phyloP scores from a whole-genome alignment of 352 stramenopile genomes.

The Globisporangium spiculum region DNA sequence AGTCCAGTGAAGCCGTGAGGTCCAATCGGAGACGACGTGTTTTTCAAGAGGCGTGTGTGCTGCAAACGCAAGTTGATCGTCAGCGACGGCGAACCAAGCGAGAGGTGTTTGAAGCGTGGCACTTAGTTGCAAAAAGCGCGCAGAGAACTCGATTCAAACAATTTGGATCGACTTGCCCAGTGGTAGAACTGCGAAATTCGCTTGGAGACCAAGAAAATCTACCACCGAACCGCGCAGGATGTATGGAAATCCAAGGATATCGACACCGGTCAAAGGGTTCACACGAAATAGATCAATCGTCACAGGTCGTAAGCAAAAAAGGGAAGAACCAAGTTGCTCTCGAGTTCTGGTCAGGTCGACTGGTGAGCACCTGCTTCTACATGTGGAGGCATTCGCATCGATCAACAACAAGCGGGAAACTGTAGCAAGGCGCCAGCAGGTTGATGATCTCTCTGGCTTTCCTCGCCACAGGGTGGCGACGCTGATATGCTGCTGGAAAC shows the following conservation, averaged over 20 bases:
- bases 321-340: background rate
- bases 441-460: background rate
- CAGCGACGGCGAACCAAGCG: background rate
- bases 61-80: background rate
- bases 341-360: conserved; percentile 1
- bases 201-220: conserved; percentile 6
- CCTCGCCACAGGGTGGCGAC: no score
- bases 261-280: background rate
- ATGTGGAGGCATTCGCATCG: conserved; percentile 10
- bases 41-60: conserved; percentile 1
- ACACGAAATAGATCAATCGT: background rate
- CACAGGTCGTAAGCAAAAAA: background rate
- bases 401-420: background rate
- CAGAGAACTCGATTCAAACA: background rate
- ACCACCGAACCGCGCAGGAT: background rate
- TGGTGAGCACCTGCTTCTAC: conserved; percentile 12
- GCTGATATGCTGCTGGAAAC: background rate
- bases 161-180: background rate
- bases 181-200: background rate
- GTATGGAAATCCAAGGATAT: background rate
- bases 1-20: background rate
- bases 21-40: background rate
- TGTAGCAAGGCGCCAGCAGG: background rate
- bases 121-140: background rate
- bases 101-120: conserved; percentile 6